Percentiles rank a stretch among this genome's conserved stretches.
Evolutionary conservation across 129 eudicot genomes (phyloP).

Genomic region (Flaveria sonorensis): DNA sequence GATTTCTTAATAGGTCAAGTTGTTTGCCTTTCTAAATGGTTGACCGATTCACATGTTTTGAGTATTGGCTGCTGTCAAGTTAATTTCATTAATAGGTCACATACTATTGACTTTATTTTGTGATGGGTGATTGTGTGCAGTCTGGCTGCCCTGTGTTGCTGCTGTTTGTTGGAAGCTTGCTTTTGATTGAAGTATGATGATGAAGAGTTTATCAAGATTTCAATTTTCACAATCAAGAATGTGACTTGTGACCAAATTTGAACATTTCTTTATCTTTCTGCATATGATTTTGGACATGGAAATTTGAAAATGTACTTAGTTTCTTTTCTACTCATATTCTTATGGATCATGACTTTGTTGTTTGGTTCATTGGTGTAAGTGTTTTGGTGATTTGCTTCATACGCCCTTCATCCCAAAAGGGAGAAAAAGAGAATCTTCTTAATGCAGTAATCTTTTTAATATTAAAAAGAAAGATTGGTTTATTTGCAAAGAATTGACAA

Average conservation of each 20-base stretch:
- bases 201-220: conserved; percentile 26
- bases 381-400: not conserved
- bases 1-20: not conserved
- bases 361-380: not conserved
- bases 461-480: too few species aligned
- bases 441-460: not conserved
- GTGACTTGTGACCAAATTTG: conserved; percentile 26
- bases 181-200: conserved; percentile 34
- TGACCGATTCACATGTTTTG: not conserved
- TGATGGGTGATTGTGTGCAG: conserved; percentile 28
- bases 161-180: conserved; percentile 42
- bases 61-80: not conserved
- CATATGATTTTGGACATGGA: conserved; percentile 30
- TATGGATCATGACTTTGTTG: conserved; percentile 20
- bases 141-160: conserved; percentile 48
- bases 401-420: not conserved
- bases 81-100: not conserved
- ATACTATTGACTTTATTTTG: conserved; percentile 7
- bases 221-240: conserved; percentile 2
- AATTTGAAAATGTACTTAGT: conserved; percentile 28
- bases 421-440: not conserved
- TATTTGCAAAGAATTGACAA: too few species aligned
- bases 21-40: not conserved
- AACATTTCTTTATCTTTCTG: conserved; percentile 31
- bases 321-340: conserved; percentile 14